phyloP scores from a whole-genome alignment of 352 stramenopile genomes.

The Phytophthora citrophthora region DNA sequence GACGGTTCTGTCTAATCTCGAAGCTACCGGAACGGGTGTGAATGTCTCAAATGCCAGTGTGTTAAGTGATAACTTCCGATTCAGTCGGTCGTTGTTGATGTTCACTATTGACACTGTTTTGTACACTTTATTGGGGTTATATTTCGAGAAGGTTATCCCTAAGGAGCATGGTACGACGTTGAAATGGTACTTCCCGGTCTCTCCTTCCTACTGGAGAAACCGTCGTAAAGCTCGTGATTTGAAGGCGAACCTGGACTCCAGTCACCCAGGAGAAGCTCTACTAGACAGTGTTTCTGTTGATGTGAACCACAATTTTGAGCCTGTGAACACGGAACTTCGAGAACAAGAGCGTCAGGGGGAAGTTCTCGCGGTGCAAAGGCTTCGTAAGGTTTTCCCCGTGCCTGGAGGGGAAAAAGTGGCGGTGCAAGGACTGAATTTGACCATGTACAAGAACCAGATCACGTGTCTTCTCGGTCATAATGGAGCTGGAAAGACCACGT shows the following conservation, averaged over 20 bases:
- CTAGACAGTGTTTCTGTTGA: constrained; percentile 37
- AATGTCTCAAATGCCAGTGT: constrained; percentile 47
- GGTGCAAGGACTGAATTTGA: constrained; percentile 81
- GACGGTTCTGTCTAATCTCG: constrained; percentile 60
- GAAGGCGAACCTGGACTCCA: constrained; percentile 12
- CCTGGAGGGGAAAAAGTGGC: constrained; percentile 82
- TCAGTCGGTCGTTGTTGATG: constrained; percentile 66
- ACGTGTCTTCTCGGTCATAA: constrained; percentile 93
- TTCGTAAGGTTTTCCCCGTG: constrained; percentile 76
- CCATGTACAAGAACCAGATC: constrained; percentile 93
- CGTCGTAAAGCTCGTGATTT: constrained; percentile 17
- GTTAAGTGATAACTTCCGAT: constrained; percentile 70
- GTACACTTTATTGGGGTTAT: constrained; percentile 90
- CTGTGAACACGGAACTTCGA: constrained; percentile 41
- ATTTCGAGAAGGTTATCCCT: constrained; percentile 93
- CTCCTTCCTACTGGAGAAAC: constrained; percentile 82
- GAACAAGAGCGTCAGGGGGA: constrained; percentile 47
- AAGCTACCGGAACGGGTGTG: constrained; percentile 56
- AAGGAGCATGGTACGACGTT: constrained; percentile 89
- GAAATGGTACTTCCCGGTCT: constrained; percentile 94
- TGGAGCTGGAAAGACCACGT: constrained; percentile 91
- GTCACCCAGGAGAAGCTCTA: constrained; percentile 31
- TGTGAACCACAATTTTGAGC: constrained; percentile 49
- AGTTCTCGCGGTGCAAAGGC: constrained; percentile 44
- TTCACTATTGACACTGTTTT: constrained; percentile 89